Conservation (phyloP, 176 grass and related monocot genomes). For the Chrysopogon serrulatus region DNA sequence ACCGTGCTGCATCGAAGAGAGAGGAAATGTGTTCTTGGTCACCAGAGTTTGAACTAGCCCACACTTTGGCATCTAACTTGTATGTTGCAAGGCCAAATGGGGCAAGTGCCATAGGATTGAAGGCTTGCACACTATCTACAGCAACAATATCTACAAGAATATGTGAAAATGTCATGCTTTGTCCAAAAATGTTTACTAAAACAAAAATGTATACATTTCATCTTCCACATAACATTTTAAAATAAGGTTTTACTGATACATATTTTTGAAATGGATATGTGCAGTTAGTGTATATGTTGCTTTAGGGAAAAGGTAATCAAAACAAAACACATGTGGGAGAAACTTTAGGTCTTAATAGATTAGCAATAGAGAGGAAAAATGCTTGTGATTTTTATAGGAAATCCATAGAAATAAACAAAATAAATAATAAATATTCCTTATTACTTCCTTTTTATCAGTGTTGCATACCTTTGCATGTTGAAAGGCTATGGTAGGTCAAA, state of each 20-base stretch:
- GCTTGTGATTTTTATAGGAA: background rate
- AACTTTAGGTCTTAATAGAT: background rate
- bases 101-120: background rate
- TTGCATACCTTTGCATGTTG: conserved; percentile 48
- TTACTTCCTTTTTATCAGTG: background rate
- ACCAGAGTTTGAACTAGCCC: conserved; percentile 31
- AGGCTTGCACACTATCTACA: background rate
- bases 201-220: background rate
- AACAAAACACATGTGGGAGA: background rate
- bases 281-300: too few relatives aligned
- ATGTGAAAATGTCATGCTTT: background rate
- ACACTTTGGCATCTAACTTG: conserved; percentile 35
- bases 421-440: background rate
- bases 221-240: background rate
- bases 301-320: background rate
- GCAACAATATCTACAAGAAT: conserved; percentile 1
- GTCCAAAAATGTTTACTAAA: background rate
- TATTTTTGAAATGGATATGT: background rate
- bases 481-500: conserved; percentile 62
- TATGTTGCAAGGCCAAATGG: conserved; percentile 63
- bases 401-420: background rate
- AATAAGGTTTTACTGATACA: background rate
- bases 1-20: conserved; percentile 38
- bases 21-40: conserved; percentile 36
- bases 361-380: background rate